Percentiles rank a stretch among this genome's conserved stretches.
phyloP scores from a whole-genome alignment of 2,329 filamentous ascomycete genomes.

The Talaromyces sp. region DNA sequence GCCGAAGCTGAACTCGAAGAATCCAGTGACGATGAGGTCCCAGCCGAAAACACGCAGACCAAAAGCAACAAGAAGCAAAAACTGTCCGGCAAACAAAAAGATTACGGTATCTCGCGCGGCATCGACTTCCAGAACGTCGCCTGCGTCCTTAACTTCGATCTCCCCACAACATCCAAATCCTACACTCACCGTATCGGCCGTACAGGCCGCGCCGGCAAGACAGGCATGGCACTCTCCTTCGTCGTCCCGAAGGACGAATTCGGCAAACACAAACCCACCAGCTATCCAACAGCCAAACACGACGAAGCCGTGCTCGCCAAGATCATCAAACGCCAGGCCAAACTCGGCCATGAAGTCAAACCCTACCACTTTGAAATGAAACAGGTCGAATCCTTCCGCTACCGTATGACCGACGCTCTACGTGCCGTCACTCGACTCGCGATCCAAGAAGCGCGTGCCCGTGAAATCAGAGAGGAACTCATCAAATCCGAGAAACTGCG shows the following conservation, averaged over 20 bases:
- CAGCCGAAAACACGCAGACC: slow-evolving; percentile 26
- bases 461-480: slow-evolving; percentile 83
- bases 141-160: slow-evolving; percentile 94
- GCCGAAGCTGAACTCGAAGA: slow-evolving; percentile 29
- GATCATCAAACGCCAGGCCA: slow-evolving; percentile 73
- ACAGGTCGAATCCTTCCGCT: slow-evolving; percentile 89
- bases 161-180: slow-evolving; percentile 80
- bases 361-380: slow-evolving; percentile 94
- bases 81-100: slow-evolving; percentile 68
- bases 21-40: slow-evolving; percentile 38
- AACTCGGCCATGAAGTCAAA: slow-evolving; percentile 75
- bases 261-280: slow-evolving; percentile 85
- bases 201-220: slow-evolving; percentile 84
- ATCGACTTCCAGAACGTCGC: slow-evolving; percentile 97
- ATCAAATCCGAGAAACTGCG: slow-evolving; percentile 92
- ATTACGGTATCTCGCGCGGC: slow-evolving; percentile 92
- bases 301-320: slow-evolving; percentile 81
- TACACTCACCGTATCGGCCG: slow-evolving; percentile 97
- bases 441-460: slow-evolving; percentile 81
- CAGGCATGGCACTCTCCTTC: slow-evolving; percentile 94
- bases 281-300: slow-evolving; percentile 68
- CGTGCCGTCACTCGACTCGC: slow-evolving; percentile 85
- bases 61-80: slow-evolving; percentile 58
- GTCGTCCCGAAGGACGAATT: slow-evolving; percentile 78
- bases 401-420: slow-evolving; percentile 89